Conservation (phyloP, 2,329 filamentous ascomycete species). For the Penicillium sp. region DNA sequence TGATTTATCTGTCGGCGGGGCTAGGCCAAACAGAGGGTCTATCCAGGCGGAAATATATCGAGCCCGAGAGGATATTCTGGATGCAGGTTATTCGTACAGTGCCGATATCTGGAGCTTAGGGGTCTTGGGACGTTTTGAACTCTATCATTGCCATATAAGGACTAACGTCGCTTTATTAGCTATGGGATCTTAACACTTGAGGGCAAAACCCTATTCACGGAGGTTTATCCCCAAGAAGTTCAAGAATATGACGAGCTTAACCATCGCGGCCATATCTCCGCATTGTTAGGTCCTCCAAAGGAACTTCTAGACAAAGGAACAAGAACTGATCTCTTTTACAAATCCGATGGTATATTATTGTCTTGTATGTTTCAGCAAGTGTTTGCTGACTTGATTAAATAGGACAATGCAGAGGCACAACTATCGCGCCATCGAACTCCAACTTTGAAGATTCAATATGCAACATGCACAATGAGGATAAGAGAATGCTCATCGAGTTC, state of each 20-base stretch:
- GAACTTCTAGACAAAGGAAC: slow-evolving; percentile 26
- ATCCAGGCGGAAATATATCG: slow-evolving; percentile 31
- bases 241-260: slow-evolving; percentile 25
- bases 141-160: background rate
- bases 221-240: slow-evolving; percentile 18
- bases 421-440: background rate
- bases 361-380: background rate
- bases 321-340: slow-evolving; percentile 12
- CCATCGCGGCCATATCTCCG: slow-evolving; percentile 34
- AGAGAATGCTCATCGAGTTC: slow-evolving; percentile 30
- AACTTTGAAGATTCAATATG: slow-evolving; percentile 14
- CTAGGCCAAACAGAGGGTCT: slow-evolving; percentile 39
- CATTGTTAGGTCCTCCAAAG: slow-evolving; percentile 25
- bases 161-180: slow-evolving; percentile 8
- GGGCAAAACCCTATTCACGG: slow-evolving; percentile 25
- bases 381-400: background rate
- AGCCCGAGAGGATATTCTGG: slow-evolving; percentile 37
- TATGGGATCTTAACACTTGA: slow-evolving; percentile 35
- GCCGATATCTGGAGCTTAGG: slow-evolving; percentile 42
- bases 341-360: background rate
- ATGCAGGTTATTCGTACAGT: slow-evolving; percentile 35
- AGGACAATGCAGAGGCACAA: slow-evolving; percentile 4
- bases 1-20: slow-evolving; percentile 31
- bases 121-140: slow-evolving; percentile 29
- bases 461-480: slow-evolving; percentile 26